These are phyloP conservation scores for Cladosporium oxysporum DNA, from an alignment of 2,329 filamentous ascomycete species.

Conservation along the genomic window DNA sequence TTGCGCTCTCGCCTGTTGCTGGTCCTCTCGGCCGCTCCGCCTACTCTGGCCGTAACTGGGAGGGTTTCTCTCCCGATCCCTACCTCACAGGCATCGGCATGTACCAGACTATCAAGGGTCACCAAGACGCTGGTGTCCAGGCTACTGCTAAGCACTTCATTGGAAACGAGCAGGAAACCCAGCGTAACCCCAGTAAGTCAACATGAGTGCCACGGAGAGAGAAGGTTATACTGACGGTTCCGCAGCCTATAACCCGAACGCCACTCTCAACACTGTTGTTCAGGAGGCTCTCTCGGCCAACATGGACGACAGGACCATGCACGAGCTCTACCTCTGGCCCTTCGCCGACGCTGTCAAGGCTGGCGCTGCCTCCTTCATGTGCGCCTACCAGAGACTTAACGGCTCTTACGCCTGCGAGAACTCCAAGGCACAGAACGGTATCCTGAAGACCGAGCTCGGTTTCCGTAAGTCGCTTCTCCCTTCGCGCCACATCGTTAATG, in stretches of 20 bases:
- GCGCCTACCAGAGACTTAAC: constrained; percentile 55
- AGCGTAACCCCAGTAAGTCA: constrained; percentile 9
- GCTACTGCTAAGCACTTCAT: constrained; percentile 18
- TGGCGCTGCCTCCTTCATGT: constrained; percentile 33
- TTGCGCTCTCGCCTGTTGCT: constrained; percentile 48
- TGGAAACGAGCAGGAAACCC: constrained; percentile 22
- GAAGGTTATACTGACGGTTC: background rate
- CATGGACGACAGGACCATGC: constrained; percentile 29
- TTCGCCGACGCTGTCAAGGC: constrained; percentile 28
- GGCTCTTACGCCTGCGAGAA: constrained; percentile 64
- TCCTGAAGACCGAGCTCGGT: constrained; percentile 70
- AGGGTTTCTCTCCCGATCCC: constrained; percentile 68
- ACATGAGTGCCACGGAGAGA: background rate
- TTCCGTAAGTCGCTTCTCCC: constrained; percentile 51
- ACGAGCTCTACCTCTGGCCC: constrained; percentile 31
- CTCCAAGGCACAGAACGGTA: constrained; percentile 64
- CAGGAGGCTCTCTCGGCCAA: constrained; percentile 40
- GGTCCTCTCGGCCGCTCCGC: constrained; percentile 29
- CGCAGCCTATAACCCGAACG: constrained; percentile 4
- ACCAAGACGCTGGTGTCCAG: constrained; percentile 44
- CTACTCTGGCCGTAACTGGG: constrained; percentile 38
- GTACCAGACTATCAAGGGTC: constrained; percentile 54
- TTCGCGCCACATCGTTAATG: background rate
- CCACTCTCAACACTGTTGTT: constrained; percentile 24
- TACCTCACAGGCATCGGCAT: constrained; percentile 56